phyloP scores from a whole-genome alignment of 768 basidiomycete species.

The Trametes elegans region DNA sequence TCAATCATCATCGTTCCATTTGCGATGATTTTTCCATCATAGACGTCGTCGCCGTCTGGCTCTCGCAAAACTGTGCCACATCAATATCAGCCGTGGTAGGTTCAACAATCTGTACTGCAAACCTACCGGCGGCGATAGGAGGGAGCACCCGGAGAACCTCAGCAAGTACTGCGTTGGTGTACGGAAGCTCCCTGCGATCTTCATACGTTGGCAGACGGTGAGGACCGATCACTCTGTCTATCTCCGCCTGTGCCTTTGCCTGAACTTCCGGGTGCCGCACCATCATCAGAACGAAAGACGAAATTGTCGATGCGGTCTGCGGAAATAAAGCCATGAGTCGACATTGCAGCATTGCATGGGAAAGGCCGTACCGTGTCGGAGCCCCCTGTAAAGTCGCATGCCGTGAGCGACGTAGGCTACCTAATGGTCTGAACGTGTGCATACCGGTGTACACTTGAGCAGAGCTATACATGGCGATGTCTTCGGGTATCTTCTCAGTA shows the following conservation, averaged over 20 bases:
- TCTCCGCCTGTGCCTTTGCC: conserved; percentile 57
- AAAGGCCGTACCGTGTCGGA: background rate
- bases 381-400: background rate
- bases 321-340: background rate
- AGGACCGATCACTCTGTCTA: conserved; percentile 54
- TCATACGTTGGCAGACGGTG: conserved; percentile 47
- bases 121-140: background rate
- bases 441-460: background rate
- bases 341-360: background rate
- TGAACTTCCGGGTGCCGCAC: conserved; percentile 54
- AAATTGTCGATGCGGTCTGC: conserved; percentile 51
- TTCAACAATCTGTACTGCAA: background rate
- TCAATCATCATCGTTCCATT: background rate
- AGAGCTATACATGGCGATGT: background rate
- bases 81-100: background rate
- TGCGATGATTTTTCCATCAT: background rate
- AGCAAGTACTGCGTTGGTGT: background rate
- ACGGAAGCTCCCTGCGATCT: background rate
- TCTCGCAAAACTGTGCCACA: background rate
- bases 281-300: conserved; percentile 66
- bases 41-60: background rate
- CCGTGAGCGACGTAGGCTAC: too few species aligned
- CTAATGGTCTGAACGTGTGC: too few species aligned
- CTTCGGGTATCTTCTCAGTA: background rate
- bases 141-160: background rate